Evolutionary conservation across 2,329 filamentous ascomycete species (phyloP).

Genomic region (Epichloe uncinata): DNA sequence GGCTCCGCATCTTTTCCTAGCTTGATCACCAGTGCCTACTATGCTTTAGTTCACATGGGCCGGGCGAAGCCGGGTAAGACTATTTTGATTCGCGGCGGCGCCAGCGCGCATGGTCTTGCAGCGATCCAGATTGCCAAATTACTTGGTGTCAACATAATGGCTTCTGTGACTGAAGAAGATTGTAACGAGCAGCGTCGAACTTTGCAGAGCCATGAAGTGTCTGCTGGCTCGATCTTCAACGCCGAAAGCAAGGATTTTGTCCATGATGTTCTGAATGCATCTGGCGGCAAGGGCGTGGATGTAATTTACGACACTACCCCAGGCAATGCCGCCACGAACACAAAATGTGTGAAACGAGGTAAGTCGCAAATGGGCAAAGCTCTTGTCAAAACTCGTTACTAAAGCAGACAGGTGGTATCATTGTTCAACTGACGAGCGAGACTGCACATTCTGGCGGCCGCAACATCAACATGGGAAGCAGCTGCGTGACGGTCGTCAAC

Average conservation of each 20-base stretch:
- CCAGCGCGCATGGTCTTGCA: conserved; percentile 29
- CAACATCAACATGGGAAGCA: neutral
- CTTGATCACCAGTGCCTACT: conserved; percentile 27
- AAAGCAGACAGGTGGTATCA: conserved; percentile 15
- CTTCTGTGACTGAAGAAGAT: conserved; percentile 22
- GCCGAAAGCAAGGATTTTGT: conserved; percentile 22
- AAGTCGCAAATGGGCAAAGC: conserved; percentile 9
- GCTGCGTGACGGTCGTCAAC: conserved; percentile 17
- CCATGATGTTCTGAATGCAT: conserved; percentile 18
- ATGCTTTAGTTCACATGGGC: conserved; percentile 25
- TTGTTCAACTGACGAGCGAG: conserved; percentile 19
- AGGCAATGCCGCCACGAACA: conserved; percentile 17
- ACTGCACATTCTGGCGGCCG: conserved; percentile 8
- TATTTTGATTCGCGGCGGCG: conserved; percentile 31
- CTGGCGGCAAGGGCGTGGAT: conserved; percentile 23
- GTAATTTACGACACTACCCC: conserved; percentile 33
- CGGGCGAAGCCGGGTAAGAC: conserved; percentile 14
- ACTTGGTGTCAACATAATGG: conserved; percentile 27
- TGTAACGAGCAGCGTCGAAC: conserved; percentile 21
- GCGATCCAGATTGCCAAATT: conserved; percentile 27
- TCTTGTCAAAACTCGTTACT: neutral
- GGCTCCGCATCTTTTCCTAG: conserved; percentile 21
- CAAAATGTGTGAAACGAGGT: conserved; percentile 24
- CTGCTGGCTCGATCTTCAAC: conserved; percentile 24
- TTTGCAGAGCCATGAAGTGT: conserved; percentile 23